These are phyloP conservation scores for Aspergillus chevalieri DNA, from an alignment of 2,329 filamentous ascomycete species.

Conservation along the genomic window DNA sequence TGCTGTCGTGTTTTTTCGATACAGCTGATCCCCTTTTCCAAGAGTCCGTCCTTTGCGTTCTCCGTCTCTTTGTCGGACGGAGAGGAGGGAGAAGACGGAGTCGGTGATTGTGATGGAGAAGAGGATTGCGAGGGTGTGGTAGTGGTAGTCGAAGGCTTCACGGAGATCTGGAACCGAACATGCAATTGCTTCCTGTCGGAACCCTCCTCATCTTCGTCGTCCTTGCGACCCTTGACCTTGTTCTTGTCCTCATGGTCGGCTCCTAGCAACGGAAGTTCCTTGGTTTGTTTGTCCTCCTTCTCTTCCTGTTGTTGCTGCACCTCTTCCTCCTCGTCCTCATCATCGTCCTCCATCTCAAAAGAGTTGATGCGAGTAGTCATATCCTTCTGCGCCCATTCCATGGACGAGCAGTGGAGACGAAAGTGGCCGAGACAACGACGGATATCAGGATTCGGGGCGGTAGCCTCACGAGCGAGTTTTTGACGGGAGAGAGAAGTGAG, in stretches of 20 bases:
- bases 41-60: conserved; percentile 7
- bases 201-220: conserved; percentile 1
- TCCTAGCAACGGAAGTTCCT: neutral
- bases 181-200: conserved; percentile 6
- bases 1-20: conserved; percentile 21
- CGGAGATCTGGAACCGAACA: conserved; percentile 13
- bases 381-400: conserved; percentile 30
- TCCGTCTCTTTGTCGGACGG: conserved; percentile 1
- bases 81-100: conserved; percentile 1
- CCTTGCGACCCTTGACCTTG: neutral
- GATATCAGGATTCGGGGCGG: conserved; percentile 29
- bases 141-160: neutral
- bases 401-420: conserved; percentile 27
- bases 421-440: conserved; percentile 31
- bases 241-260: conserved; percentile 8
- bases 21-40: conserved; percentile 23
- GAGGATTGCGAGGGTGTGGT: neutral
- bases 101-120: conserved; percentile 1
- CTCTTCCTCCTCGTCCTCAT: conserved; percentile 21
- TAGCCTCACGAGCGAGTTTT: conserved; percentile 30
- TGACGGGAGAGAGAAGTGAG: conserved; percentile 31
- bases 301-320: conserved; percentile 11
- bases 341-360: conserved; percentile 29
- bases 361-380: conserved; percentile 32
- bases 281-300: conserved; percentile 1